These are phyloP conservation scores for Cryphonectria parasitica DNA, from an alignment of 2,329 filamentous ascomycete species.

Conservation along the genomic window DNA sequence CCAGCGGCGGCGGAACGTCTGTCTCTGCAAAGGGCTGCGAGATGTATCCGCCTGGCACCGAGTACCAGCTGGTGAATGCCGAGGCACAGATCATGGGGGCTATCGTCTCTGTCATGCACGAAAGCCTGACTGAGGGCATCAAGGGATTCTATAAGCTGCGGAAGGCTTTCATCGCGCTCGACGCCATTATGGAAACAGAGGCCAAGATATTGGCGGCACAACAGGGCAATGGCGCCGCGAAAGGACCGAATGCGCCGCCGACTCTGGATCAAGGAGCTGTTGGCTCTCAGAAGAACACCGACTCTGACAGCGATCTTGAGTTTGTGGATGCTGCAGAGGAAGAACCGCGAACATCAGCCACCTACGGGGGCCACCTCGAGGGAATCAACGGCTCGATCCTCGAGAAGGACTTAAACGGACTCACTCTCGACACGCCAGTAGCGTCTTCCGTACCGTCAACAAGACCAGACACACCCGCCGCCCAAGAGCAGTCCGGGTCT, in stretches of 20 bases:
- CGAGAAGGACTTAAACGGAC: constrained; percentile 24
- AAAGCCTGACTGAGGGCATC: constrained; percentile 88
- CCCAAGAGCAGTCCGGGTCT: constrained; percentile 12
- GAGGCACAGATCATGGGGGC: constrained; percentile 89
- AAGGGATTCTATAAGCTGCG: constrained; percentile 91
- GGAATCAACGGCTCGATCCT: constrained; percentile 33
- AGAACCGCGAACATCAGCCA: constrained; percentile 48
- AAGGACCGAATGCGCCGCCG: background rate
- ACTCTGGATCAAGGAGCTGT: background rate
- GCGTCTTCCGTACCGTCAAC: constrained; percentile 18
- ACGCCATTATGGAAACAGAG: constrained; percentile 78
- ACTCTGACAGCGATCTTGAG: constrained; percentile 47
- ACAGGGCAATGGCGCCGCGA: constrained; percentile 15
- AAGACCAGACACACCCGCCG: constrained; percentile 20
- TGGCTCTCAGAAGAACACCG: constrained; percentile 22
- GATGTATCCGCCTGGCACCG: constrained; percentile 81
- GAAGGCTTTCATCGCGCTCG: constrained; percentile 83
- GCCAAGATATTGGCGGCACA: constrained; percentile 47
- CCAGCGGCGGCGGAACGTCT: constrained; percentile 34
- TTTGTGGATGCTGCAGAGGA: constrained; percentile 62
- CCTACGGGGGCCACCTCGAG: constrained; percentile 51
- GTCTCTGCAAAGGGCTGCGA: constrained; percentile 43
- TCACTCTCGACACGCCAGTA: constrained; percentile 14
- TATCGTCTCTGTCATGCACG: constrained; percentile 86
- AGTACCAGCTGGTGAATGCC: constrained; percentile 83